phyloP scores from a whole-genome alignment of 306 rosid genomes.

The Benincasa hispida region DNA sequence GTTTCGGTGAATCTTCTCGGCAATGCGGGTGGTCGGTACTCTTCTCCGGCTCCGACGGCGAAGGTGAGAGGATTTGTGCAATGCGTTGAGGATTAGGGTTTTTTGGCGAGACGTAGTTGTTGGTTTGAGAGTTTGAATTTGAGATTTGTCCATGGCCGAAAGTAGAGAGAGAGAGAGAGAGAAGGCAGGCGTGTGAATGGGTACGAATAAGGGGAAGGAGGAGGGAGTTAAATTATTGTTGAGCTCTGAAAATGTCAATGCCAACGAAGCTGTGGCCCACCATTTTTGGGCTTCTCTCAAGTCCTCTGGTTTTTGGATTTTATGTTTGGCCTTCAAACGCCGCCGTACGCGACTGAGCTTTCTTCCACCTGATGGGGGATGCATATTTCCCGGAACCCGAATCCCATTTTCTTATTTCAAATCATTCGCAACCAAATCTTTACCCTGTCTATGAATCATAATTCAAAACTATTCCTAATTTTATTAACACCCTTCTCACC shows the following conservation, averaged over 20 bases:
- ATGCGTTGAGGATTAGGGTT: constrained; percentile 4
- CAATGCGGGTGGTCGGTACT: not conserved
- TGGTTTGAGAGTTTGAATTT: constrained; percentile 13
- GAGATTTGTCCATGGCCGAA: constrained; percentile 16
- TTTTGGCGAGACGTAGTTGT: constrained; percentile 5
- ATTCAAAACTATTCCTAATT: too few relatives aligned
- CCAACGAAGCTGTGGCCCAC: constrained; percentile 84
- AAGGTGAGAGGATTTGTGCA: constrained; percentile 20
- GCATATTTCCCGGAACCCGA: not conserved
- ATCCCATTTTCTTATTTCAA: not conserved
- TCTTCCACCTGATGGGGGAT: not conserved
- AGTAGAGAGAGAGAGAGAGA: not conserved
- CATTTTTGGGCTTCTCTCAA: constrained; percentile 23
- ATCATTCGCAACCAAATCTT: not conserved
- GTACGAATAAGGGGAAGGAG: constrained; percentile 1
- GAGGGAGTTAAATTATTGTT: constrained; percentile 40
- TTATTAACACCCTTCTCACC: too few relatives aligned
- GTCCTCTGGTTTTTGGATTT: constrained; percentile 21
- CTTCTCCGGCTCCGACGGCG: not conserved
- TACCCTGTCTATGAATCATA: too few relatives aligned
- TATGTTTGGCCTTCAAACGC: constrained; percentile 4
- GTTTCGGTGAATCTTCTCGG: not conserved
- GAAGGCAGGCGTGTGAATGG: not conserved
- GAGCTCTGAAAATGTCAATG: constrained; percentile 78
- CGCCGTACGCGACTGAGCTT: constrained; percentile 12